Evolutionary conservation across 2,329 filamentous ascomycete genomes (phyloP), one percentile per base, ranked within the genome.

Genomic region (Trichophyton mentagrophytes): DNA sequence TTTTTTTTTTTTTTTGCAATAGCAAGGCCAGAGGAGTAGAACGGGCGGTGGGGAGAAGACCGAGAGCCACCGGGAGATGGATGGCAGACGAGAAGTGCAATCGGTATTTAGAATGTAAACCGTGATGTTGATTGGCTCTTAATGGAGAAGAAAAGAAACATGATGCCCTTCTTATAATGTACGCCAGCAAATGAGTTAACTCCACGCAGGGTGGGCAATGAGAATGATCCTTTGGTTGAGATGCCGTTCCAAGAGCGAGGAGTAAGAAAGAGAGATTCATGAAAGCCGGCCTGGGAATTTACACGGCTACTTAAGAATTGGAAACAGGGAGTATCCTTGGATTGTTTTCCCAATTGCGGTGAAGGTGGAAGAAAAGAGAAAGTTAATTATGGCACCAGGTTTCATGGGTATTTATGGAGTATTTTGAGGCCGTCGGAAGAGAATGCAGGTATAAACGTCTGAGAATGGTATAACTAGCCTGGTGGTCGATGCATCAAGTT

Each of bases 101-200:
- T 25, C 46, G 22, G 30, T 4, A 47, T 20, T 47, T 22, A 47
- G 20, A 20, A 20, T 22, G 8, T 40, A n/a, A 0, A n/a, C 6
- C 13, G 22, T 3, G n/a, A 40, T 38, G 33, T 22, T 11, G 33
- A 40, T 57, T 53, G 22, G 49, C n/a, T 22, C 49, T 33, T 15
- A 17, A 5, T 13, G 27, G 30, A 38, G 55, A 40, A 22, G 38
- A 15, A 25, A 57, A 40, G 59, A 60, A 53, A 61, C 38, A 42
- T 44, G 49, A 61, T 59, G 47, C 56, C 61, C 59, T 15, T 63
- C 59, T 53, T 51, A 61, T 63, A 55, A 60, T 61, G 47, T 63
- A 63, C 61, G 61, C 61, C 61, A 47, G 61, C 59, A 59, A 63
- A 62, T 62, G 38, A 57, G 40, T 57, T 42, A 42, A 57, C 42